Percentiles rank a stretch among this genome's conserved stretches.
phyloP scores from a whole-genome alignment of 495 filamentous ascomycete species.

The Daldinia bambusicola region DNA sequence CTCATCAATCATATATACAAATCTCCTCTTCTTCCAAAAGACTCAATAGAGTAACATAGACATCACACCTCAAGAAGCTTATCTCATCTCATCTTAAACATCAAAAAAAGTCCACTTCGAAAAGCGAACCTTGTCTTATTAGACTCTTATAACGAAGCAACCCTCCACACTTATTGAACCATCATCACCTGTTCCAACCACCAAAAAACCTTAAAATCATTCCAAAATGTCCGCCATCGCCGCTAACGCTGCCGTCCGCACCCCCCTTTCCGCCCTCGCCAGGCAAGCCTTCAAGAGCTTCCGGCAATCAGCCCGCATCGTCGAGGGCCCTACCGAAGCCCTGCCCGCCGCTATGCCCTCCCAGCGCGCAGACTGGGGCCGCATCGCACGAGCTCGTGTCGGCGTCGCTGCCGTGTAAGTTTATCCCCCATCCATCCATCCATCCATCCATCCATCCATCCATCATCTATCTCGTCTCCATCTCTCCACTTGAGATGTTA shows the following conservation, averaged over 20 bases:
- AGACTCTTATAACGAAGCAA: constrained; percentile 17
- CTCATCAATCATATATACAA: constrained; percentile 5
- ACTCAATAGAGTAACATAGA: constrained; percentile 35
- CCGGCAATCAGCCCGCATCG: constrained; percentile 36
- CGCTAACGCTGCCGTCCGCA: constrained; percentile 29
- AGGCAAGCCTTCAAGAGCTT: constrained; percentile 40
- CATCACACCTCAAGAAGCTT: constrained; percentile 28
- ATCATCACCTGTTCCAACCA: neutral
- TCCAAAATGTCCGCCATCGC: constrained; percentile 31
- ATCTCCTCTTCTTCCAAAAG: constrained; percentile 6
- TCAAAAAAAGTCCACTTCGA: constrained; percentile 21
- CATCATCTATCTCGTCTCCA: too few species aligned
- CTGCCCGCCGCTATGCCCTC: constrained; percentile 3
- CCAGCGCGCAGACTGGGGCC: constrained; percentile 41
- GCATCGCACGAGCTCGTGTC: constrained; percentile 29
- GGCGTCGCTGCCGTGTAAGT: constrained; percentile 37
- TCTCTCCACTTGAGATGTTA: too few species aligned
- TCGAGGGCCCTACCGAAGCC: constrained; percentile 34
- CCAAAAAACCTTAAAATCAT: constrained; percentile 2
- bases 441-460: too few species aligned
- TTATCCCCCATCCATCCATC: neutral
- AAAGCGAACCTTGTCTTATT: constrained; percentile 30
- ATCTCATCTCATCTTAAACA: constrained; percentile 22
- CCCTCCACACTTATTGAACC: neutral
- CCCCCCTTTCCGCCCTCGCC: constrained; percentile 29